phyloP scores from a whole-genome alignment of 805 yeast species.

The Sporopachydermia lactativora region DNA sequence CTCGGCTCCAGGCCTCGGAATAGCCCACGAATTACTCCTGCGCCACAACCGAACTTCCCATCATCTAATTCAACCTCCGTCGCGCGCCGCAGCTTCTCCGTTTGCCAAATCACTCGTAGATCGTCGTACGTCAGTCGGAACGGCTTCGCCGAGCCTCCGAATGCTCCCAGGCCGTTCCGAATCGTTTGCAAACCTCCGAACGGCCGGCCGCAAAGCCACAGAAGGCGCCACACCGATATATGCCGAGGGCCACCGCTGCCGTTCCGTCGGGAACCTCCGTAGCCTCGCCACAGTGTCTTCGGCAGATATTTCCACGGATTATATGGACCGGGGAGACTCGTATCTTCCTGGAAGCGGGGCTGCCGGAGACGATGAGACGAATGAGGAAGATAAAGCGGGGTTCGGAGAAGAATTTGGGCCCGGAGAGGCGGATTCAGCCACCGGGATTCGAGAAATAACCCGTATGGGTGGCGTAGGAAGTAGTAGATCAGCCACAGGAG shows the following conservation, averaged over 20 bases:
- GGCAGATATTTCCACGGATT: neutral
- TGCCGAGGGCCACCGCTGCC: neutral
- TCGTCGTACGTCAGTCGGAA: neutral
- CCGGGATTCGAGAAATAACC: too few relatives aligned
- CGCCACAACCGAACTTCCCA: neutral
- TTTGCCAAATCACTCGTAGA: neutral
- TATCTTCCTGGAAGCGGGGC: too few relatives aligned
- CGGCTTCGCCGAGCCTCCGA: neutral
- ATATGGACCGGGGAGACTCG: neutral
- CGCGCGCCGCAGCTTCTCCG: neutral
- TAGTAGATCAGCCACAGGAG: too few relatives aligned
- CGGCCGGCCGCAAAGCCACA: too few relatives aligned
- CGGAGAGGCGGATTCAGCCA: too few relatives aligned
- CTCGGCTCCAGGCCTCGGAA: constrained; percentile 3
- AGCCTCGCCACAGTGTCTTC: neutral
- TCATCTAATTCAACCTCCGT: neutral
- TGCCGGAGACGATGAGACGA: too few relatives aligned
- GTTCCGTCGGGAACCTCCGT: neutral
- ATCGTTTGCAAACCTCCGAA: neutral
- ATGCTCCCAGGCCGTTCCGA: constrained; percentile 1
- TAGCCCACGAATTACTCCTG: constrained; percentile 1
- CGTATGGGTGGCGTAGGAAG: too few relatives aligned
- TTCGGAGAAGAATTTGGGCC: too few relatives aligned
- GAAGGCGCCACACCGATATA: neutral
- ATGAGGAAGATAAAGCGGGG: too few relatives aligned